Conservation (phyloP, 805 yeast species). For the Metschnikowia proteae region DNA sequence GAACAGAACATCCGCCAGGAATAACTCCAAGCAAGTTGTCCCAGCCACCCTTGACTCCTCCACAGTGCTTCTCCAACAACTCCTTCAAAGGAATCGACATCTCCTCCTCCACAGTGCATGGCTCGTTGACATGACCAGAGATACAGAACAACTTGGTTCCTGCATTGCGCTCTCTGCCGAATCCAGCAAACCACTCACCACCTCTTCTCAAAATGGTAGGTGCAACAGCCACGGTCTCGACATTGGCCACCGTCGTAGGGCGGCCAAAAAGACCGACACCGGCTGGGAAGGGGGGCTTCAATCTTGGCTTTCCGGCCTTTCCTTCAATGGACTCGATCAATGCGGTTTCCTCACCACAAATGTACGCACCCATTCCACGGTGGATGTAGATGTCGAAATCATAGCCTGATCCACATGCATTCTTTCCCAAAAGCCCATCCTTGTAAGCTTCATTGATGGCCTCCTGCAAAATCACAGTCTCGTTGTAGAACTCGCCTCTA, state of each 20-base stretch:
- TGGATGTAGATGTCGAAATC: conserved; percentile 80
- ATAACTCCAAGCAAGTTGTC: conserved; percentile 82
- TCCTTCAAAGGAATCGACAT: conserved; percentile 87
- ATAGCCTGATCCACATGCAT: conserved; percentile 86
- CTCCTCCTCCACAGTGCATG: conserved; percentile 91
- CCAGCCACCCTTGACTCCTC: conserved; percentile 91
- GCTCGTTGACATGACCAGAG: conserved; percentile 88
- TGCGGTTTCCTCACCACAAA: conserved; percentile 92
- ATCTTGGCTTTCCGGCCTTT: conserved; percentile 89
- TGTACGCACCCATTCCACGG: conserved; percentile 91
- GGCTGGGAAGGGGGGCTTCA: conserved; percentile 94
- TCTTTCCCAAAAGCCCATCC: conserved; percentile 75
- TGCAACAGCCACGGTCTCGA: conserved; percentile 86
- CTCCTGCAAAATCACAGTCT: conserved; percentile 65
- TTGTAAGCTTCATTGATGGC: conserved; percentile 87
- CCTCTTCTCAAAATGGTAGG: conserved; percentile 89
- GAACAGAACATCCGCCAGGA: conserved; percentile 90
- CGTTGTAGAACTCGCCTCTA: conserved; percentile 87
- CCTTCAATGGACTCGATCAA: conserved; percentile 86
- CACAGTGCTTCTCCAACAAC: conserved; percentile 83
- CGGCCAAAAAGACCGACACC: conserved; percentile 90
- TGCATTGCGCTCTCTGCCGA: conserved; percentile 80
- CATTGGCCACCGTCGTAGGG: conserved; percentile 88
- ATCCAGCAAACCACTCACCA: conserved; percentile 78
- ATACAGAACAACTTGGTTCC: conserved; percentile 85